Percentiles rank a stretch among this genome's conserved stretches.
These are phyloP conservation scores for Malus sylvestris DNA, from an alignment of 306 rosid genomes.

Conservation along the genomic window DNA sequence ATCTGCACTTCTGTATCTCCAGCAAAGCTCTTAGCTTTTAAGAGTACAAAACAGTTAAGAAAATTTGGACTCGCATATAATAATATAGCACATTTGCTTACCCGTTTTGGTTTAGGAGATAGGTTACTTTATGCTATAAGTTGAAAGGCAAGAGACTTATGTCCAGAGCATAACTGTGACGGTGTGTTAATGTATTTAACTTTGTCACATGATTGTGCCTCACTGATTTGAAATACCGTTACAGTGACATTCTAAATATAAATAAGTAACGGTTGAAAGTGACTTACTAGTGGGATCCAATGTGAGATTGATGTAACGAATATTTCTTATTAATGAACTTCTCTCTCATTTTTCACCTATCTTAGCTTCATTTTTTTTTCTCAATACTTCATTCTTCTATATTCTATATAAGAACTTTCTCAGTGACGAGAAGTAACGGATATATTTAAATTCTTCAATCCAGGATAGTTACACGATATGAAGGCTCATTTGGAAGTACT, in stretches of 20 bases:
- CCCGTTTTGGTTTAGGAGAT: neutral
- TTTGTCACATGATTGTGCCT: neutral
- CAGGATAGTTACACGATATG: no score
- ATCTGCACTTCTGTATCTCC: neutral
- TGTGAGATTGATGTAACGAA: neutral
- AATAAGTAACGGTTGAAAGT: no score
- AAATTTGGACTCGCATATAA: no score
- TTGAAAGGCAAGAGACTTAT: no score
- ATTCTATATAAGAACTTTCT: neutral
- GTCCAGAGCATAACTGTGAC: fast-evolving
- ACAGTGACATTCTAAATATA: no score
- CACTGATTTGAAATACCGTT: no score
- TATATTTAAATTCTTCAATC: no score
- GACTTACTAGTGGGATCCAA: neutral
- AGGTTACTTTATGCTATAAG: neutral
- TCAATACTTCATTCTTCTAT: neutral
- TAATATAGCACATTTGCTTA: no score
- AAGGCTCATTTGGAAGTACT: no score
- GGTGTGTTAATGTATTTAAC: no score
- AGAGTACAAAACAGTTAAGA: neutral
- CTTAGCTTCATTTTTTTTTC: no score
- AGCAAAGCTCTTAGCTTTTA: neutral
- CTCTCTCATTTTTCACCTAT: neutral
- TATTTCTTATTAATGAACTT: neutral
- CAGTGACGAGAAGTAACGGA: no score